phyloP scores from a whole-genome alignment of 495 filamentous ascomycete genomes.

The Podospora appendiculata region DNA sequence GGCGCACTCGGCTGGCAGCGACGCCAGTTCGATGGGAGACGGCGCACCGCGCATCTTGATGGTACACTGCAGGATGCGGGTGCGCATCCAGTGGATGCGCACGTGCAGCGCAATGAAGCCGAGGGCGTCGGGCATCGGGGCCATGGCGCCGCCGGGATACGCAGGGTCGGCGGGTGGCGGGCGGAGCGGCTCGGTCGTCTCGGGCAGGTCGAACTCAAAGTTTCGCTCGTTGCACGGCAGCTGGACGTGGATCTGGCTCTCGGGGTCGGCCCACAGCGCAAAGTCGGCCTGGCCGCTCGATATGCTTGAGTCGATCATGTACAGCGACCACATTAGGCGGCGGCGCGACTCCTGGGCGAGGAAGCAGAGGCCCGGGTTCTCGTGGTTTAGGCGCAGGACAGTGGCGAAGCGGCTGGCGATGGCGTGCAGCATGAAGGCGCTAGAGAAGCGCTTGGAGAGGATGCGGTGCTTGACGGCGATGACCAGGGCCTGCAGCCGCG shows the following conservation, averaged over 20 bases:
- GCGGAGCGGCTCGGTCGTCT: slow-evolving; percentile 35
- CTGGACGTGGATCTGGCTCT: slow-evolving; percentile 34
- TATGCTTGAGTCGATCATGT: slow-evolving; percentile 40
- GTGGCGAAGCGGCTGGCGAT: slow-evolving; percentile 40
- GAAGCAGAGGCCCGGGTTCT: slow-evolving; percentile 40
- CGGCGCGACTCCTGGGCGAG: slow-evolving; percentile 42
- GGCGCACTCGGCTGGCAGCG: slow-evolving; percentile 31
- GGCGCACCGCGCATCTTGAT: slow-evolving; percentile 24
- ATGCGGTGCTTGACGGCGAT: slow-evolving; percentile 42
- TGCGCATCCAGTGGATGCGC: slow-evolving; percentile 39
- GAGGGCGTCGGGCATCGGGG: slow-evolving; percentile 36
- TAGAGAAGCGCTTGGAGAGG: slow-evolving; percentile 34
- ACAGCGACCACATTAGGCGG: slow-evolving; percentile 44
- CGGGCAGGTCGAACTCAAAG: slow-evolving; percentile 44
- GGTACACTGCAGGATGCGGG: slow-evolving; percentile 34
- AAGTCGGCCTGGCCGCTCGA: slow-evolving; percentile 38
- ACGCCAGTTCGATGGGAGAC: slow-evolving; percentile 25
- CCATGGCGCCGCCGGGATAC: slow-evolving; percentile 8
- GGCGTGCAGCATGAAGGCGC: slow-evolving; percentile 41
- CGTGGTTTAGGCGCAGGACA: slow-evolving; percentile 40
- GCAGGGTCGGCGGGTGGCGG: slow-evolving; percentile 23
- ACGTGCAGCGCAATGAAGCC: slow-evolving; percentile 41
- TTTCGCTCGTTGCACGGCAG: slow-evolving; percentile 45
- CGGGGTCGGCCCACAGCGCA: slow-evolving; percentile 35
- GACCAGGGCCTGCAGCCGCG: slow-evolving; percentile 40